Evolutionary conservation across 1,284 basidiomycete species (phyloP), one percentile per base, ranked within the genome.

Genomic region (Thecaphora frezii): DNA sequence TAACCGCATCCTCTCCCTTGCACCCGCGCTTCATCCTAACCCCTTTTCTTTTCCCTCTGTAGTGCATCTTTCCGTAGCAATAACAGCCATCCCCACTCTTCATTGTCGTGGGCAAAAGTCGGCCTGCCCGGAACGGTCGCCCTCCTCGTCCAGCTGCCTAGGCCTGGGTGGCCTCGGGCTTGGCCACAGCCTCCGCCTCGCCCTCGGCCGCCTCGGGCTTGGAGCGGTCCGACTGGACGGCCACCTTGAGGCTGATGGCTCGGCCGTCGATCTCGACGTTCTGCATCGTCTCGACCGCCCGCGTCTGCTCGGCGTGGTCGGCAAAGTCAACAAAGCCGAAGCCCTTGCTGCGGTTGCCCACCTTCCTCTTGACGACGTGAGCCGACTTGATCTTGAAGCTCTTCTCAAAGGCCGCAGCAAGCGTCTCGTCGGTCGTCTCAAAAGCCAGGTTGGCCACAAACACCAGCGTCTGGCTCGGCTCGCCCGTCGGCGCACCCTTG

Each of bases 361-460:
- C 63, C 37, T 56, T 57, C 13, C 69, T 54, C 63, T 68, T 73
- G 54, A 71, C 66, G 19, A 75, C 67, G 54, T 65, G 62, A 18
- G 73, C 71, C 39, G 60, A 63, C 52, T 57, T 65, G 59, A 72
- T 48, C 62, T 67, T 60, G 55, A 53, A 69, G 33, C 58, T 57
- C 26, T 23, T 26, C 13, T 56, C 40, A 38, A 74, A 74, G 36
- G 69, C 71, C 12, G 54, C 60, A 51, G 66, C 65, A 52, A 75
- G 69, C 39, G 54, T 58, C 5, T 71, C 73, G 50, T 73, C 69
- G 60, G 54, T 66, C 40, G 67, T 66, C 45, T 59, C 54, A 42
- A 73, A 75, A 19, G 71, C 53, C 26, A 76, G 63, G 55, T 74
- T 74, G 62, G 72, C 64, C 21, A 74, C 73, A 56, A 76, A 76